Evolutionary conservation across 2,329 filamentous ascomycete species (phyloP), one percentile per base, ranked within the genome.

Genomic region (Penicillium sclerotigenum): DNA sequence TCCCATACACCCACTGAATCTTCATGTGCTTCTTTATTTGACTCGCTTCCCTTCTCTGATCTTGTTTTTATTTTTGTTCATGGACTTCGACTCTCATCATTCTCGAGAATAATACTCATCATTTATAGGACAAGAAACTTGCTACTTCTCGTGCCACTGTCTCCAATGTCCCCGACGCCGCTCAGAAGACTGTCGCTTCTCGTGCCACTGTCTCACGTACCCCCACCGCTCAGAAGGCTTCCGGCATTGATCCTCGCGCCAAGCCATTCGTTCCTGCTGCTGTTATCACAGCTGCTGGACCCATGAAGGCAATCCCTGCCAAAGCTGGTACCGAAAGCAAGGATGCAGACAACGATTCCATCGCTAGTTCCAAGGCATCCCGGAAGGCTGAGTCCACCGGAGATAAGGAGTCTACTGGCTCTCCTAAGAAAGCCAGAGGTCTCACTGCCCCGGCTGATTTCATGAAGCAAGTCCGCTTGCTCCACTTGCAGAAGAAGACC

Each of bases 391-490:
- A 37, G 24, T 37, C 49, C 18, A 22, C 9, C 9, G 34, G 5
- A 4, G 36, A 26, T 10, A 24, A 34, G 34, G 33, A 48, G n/a
- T n/a, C 43, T 5, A 8, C 36, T 31, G 10, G 5, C n/a, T 34
- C 36, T 5, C 9, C 28, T 37, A 41, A 49, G 43, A 31, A n/a
- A 7, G 6, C 6, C 8, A 18, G 52, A n/a, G 52, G 52, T 14
- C 6, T 54, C 14, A 40, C 45, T 29, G 22, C n/a, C 14, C 52
- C 52, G 0, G 37, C 22, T 11, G 52, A 54, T 13, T 54, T 54
- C n/a, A 49, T 54, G 52, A 40, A 48, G 3, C 52, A 54, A 42
- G 31, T 54, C 45, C 52, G 36, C 11, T 26, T 36, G 37, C 36
- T 54, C 13, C 45, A 34, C 7, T 9, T 29, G n/a, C n/a, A 41